Percentiles rank a stretch among this genome's conserved stretches.
phyloP scores from a whole-genome alignment of 1,139 yeast genomes.

The Geotrichum citri-aurantii region DNA sequence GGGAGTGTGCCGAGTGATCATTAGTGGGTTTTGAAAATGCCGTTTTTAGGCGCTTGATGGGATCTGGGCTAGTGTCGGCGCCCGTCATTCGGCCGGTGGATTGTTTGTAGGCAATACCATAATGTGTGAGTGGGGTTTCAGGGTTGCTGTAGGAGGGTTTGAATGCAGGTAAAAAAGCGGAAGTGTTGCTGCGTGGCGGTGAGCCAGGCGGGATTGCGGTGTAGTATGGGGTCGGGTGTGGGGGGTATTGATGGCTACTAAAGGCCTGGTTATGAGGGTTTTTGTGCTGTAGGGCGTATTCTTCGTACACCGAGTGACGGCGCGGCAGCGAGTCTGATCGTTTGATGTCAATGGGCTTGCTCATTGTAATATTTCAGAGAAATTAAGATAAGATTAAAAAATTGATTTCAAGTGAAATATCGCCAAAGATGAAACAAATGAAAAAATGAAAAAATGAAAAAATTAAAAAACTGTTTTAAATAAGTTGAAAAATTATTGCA shows the following conservation, averaged over 20 bases:
- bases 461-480: no score
- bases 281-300: neutral
- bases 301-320: slow-evolving; percentile 6
- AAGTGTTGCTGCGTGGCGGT: neutral
- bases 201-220: neutral
- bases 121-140: no score
- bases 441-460: no score
- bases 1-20: neutral
- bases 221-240: neutral
- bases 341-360: slow-evolving; percentile 4
- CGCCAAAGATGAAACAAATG: no score
- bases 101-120: neutral
- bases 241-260: neutral
- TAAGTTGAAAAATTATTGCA: no score
- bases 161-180: neutral
- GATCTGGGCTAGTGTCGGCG: neutral
- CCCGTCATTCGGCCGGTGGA: neutral
- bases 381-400: no score
- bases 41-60: neutral
- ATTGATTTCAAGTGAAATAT: no score
- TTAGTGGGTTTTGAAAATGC: neutral
- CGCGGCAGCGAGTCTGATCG: neutral
- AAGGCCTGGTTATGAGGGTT: neutral
- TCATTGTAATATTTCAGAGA: neutral
- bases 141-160: neutral